Conservation (phyloP, 2,329 filamentous ascomycete species). For the Sclerotinia borealis region DNA sequence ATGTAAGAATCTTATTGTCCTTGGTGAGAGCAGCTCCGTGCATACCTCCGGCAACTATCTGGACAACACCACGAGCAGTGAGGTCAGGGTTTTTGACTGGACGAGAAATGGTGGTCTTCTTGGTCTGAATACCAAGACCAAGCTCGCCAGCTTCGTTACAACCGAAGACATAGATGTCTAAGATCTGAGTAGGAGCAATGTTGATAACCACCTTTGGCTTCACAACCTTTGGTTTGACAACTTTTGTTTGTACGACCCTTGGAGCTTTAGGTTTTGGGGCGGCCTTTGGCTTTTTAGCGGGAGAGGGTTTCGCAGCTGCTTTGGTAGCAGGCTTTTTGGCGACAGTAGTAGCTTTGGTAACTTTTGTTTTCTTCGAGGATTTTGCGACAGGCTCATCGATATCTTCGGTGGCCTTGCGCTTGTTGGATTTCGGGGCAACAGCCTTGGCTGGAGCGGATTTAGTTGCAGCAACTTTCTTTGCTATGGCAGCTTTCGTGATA, state of each 20-base stretch:
- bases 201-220: conserved; percentile 41
- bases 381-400: not conserved
- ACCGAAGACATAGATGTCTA: conserved; percentile 75
- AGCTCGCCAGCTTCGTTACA: conserved; percentile 74
- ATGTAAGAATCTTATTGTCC: conserved; percentile 74
- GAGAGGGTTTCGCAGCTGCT: not conserved
- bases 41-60: conserved; percentile 75
- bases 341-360: not conserved
- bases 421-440: conserved; percentile 7
- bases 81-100: conserved; percentile 63
- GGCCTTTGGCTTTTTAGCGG: not conserved
- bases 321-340: not conserved
- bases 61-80: conserved; percentile 58
- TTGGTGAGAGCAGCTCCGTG: conserved; percentile 69
- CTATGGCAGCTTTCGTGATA: not conserved
- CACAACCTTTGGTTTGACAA: not conserved
- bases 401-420: conserved; percentile 9
- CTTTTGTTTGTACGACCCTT: conserved; percentile 5
- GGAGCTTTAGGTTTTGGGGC: conserved; percentile 4
- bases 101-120: conserved; percentile 63
- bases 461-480: not conserved
- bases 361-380: conserved; percentile 2
- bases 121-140: conserved; percentile 64
- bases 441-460: conserved; percentile 5
- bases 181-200: conserved; percentile 50